Evolutionary conservation across 768 basidiomycete genomes (phyloP), one percentile per base, ranked within the genome.

Genomic region (Russula dissimulans): DNA sequence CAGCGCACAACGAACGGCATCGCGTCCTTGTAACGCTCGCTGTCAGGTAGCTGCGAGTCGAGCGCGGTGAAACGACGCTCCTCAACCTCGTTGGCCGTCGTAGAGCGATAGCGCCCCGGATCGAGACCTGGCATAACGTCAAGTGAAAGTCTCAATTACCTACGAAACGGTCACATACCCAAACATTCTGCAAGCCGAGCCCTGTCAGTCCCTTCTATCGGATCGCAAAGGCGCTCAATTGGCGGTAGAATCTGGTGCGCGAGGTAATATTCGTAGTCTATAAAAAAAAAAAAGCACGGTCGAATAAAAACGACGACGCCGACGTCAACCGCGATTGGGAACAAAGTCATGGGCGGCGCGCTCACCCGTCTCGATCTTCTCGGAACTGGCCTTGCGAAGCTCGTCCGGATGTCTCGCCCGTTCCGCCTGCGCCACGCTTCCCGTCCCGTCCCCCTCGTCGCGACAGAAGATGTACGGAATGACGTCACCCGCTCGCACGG

Each of bases 381-480:
- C 83, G 10, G 79, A 74, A 0, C 78, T 84, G 4, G 81, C 82
- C 67, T 82, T 82, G 55, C 90, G 80, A 52, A 95, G 71, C 66
- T 99, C 97, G 63, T 99, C 95, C 3, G 95, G 95, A 71, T 97
- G 94, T 68, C 82, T 88, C 8, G 97, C 97, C 49, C 84, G 79
- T 57, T 97, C 94, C 3, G 97, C 94, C 68, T 95, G 91, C 11
- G 82, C 83, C 0, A 80, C 79, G 71, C 86, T 92, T 4, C 87
- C 74, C 0, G 77, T 72, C 59, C 89, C 85, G 42, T 84, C 84
- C 42, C 87, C 87, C 48, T 87, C 86, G 4, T 81, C 78, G 2
- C 89, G 67, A 69, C 95, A 98, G 71, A 99, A 97, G 42, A 98
- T 80, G 71, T 99, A 99, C 0, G 95, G 86, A 59, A 99, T 91